phyloP scores from a whole-genome alignment of 192 early-diverging fungal genomes.

The Coemansia sp. region DNA sequence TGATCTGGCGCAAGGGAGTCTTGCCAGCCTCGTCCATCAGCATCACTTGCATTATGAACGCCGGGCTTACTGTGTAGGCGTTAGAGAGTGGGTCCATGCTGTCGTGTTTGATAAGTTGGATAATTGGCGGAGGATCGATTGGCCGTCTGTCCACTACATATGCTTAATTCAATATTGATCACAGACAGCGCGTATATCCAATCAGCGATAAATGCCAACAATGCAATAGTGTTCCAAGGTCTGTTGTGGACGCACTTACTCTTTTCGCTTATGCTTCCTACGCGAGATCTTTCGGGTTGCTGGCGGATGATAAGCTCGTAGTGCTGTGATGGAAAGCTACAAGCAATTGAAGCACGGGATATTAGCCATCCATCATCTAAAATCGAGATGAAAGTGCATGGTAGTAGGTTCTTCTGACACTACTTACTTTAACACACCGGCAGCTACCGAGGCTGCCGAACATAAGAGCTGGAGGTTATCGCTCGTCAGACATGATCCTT shows the following conservation, averaged over 20 bases:
- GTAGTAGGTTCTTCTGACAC: not conserved
- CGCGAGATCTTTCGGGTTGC: slow-evolving; percentile 87
- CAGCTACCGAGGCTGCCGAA: slow-evolving; percentile 41
- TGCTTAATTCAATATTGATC: not conserved
- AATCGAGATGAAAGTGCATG: not conserved
- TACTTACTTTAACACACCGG: slow-evolving; percentile 11
- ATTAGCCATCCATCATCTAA: not conserved
- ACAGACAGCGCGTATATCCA: not conserved
- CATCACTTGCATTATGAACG: slow-evolving; percentile 92
- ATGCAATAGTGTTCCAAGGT: not conserved
- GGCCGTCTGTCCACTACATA: slow-evolving; percentile 55
- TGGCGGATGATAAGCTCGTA: slow-evolving; percentile 73
- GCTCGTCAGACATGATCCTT: not conserved
- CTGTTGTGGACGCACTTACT: slow-evolving; percentile 54
- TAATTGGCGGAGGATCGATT: slow-evolving; percentile 57
- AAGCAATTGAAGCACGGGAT: not conserved
- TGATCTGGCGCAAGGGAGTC: slow-evolving; percentile 73
- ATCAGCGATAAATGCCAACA: not conserved
- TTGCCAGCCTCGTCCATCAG: slow-evolving; percentile 79
- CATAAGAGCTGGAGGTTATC: slow-evolving; percentile 55
- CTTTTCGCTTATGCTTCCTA: slow-evolving; percentile 91
- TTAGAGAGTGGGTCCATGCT: slow-evolving; percentile 30
- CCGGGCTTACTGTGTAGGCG: slow-evolving; percentile 64
- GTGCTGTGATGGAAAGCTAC: slow-evolving; percentile 12
- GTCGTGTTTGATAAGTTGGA: slow-evolving; percentile 51